Conservation (phyloP, 2,329 filamentous ascomycete genomes). For the Thielaviopsis ethacetica region DNA sequence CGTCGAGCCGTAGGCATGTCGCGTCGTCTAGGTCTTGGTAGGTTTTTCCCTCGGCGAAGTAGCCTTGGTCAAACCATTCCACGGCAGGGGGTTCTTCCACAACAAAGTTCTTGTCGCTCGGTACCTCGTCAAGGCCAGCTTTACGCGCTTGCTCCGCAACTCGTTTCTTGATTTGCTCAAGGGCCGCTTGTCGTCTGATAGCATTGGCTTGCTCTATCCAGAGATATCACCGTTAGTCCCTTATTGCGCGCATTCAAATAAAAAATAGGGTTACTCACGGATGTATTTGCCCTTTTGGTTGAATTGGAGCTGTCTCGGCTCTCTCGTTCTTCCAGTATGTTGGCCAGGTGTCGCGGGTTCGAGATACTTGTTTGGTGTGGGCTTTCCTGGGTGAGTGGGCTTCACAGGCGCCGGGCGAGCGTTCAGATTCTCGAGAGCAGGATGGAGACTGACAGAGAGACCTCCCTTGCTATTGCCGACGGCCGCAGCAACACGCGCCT, state of each 20-base stretch:
- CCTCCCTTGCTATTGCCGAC: slow-evolving; percentile 50
- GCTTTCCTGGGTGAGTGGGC: slow-evolving; percentile 12
- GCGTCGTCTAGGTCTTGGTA: slow-evolving; percentile 56
- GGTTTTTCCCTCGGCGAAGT: slow-evolving; percentile 52
- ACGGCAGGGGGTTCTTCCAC: slow-evolving; percentile 71
- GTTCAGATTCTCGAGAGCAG: slow-evolving; percentile 47
- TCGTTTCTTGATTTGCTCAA: slow-evolving; percentile 88
- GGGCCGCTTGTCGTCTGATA: slow-evolving; percentile 65
- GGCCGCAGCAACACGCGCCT: slow-evolving; percentile 63
- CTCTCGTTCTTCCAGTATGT: slow-evolving; percentile 43
- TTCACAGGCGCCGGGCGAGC: slow-evolving; percentile 23
- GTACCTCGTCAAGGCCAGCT: slow-evolving; percentile 78
- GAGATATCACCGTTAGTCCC: not conserved
- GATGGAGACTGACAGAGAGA: slow-evolving; percentile 60
- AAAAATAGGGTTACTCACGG: slow-evolving; percentile 17
- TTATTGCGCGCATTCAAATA: too few species aligned
- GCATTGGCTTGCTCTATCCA: slow-evolving; percentile 60
- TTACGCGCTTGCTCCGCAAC: slow-evolving; percentile 78
- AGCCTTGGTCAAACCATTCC: slow-evolving; percentile 95
- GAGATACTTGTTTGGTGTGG: slow-evolving; percentile 57
- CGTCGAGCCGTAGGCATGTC: slow-evolving; percentile 53
- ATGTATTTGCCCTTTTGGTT: slow-evolving; percentile 97
- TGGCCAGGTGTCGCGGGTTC: slow-evolving; percentile 51
- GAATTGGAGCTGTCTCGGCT: slow-evolving; percentile 67
- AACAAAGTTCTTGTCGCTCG: slow-evolving; percentile 78